phyloP scores from a whole-genome alignment of 2,329 filamentous ascomycete species.

The Sporothrix euskadiensis region DNA sequence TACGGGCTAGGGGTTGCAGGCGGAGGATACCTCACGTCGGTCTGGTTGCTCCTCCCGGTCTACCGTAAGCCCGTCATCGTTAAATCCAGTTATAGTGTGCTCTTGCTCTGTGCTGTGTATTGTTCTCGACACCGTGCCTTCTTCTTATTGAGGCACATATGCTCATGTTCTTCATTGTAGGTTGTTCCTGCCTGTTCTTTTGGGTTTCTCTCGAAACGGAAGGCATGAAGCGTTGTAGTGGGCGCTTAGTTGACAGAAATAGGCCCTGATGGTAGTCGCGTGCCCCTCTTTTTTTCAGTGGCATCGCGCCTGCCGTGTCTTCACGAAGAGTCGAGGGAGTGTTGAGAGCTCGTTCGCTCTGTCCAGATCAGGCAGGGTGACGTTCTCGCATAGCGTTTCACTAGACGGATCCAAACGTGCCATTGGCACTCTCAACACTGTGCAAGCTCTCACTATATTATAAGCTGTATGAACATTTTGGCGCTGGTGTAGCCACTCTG shows the following conservation, averaged over 20 bases:
- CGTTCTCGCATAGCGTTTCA: not conserved
- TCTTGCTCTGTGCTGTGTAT: not conserved
- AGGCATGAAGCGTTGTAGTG: slow-evolving; percentile 10
- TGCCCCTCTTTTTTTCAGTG: not conserved
- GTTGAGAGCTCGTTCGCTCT: not conserved
- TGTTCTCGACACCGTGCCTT: not conserved
- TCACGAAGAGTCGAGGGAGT: too few species aligned
- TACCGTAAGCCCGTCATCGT: not conserved
- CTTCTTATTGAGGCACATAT: not conserved
- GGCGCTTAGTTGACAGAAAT: slow-evolving; percentile 22
- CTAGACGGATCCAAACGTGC: not conserved
- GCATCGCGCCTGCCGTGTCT: not conserved
- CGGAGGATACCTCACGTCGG: not conserved
- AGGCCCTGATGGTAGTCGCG: slow-evolving; percentile 15
- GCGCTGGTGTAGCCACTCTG: not conserved
- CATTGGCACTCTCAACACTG: not conserved
- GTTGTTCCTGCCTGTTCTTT: not conserved
- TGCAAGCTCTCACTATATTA: not conserved
- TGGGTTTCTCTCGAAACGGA: not conserved
- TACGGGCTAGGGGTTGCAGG: not conserved
- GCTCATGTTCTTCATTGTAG: not conserved
- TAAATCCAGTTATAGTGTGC: not conserved
- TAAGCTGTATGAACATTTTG: not conserved
- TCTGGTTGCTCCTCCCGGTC: not conserved
- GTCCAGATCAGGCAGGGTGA: slow-evolving; percentile 18